Percentiles rank a stretch among this genome's conserved stretches.
Evolutionary conservation across 208 protist species (phyloP).

Genomic region (Strigomonas culicis): DNA sequence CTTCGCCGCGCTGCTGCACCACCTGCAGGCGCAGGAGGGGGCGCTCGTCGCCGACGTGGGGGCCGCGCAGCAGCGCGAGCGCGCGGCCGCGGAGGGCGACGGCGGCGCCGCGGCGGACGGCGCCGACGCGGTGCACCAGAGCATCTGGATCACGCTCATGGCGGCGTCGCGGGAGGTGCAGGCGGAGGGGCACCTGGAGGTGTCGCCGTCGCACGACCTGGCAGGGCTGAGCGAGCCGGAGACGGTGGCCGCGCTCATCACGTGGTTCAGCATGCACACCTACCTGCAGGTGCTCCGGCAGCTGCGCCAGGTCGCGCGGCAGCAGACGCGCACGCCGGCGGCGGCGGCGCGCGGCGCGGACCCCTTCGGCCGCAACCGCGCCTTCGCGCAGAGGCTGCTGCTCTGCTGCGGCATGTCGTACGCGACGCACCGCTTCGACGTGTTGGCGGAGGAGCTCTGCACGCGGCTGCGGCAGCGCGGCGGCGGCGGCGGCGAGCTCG

Average conservation of each 20-base stretch:
- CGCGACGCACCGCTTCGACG: conserved; percentile 7
- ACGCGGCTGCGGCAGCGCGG: not conserved
- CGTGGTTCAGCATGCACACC: conserved; percentile 14
- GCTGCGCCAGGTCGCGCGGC: not conserved
- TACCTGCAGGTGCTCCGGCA: conserved; percentile 2
- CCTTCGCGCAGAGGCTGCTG: conserved; percentile 9
- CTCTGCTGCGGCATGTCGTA: conserved; percentile 9
- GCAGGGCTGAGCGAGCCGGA: conserved; percentile 3
- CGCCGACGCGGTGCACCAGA: conserved; percentile 12
- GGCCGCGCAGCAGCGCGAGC: not conserved
- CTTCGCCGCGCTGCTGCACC: conserved; percentile 18
- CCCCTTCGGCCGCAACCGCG: too few relatives aligned
- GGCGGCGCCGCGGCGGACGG: not conserved
- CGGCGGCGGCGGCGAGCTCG: conserved; percentile 2
- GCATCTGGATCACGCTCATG: conserved; percentile 18
- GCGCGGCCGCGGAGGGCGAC: not conserved
- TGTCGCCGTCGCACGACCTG: not conserved
- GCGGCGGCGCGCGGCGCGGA: not conserved
- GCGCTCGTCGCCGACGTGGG: not conserved
- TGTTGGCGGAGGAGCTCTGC: conserved; percentile 7
- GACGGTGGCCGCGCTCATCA: conserved; percentile 9
- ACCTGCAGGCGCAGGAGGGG: conserved; percentile 15
- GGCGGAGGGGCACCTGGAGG: not conserved
- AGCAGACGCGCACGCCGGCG: not conserved
- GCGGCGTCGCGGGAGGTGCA: conserved; percentile 4